These are phyloP conservation scores for Phytomonas francai DNA, from an alignment of 208 protist genomes.

Conservation along the genomic window DNA sequence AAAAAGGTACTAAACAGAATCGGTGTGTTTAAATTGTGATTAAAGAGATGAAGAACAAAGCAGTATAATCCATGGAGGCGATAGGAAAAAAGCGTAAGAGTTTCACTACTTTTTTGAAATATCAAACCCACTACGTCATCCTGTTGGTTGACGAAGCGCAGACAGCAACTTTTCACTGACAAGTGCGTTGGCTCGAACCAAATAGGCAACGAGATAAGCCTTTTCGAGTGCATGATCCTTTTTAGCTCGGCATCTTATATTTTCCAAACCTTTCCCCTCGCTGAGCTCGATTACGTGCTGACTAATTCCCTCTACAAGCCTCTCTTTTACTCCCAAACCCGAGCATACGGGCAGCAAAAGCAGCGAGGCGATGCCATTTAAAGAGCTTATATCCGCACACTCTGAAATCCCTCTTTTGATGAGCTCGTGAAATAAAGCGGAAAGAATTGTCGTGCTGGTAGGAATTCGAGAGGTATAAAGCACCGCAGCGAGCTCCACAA, in stretches of 20 bases:
- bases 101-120: not conserved
- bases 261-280: not conserved
- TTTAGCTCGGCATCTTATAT: not conserved
- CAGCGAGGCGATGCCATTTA: constrained; percentile 24
- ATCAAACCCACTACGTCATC: not conserved
- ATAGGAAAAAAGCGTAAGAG: not conserved
- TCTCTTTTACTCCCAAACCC: constrained; percentile 19
- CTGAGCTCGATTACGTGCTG: constrained; percentile 15
- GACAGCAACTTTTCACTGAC: constrained; percentile 29
- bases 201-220: constrained; percentile 61
- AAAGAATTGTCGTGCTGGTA: constrained; percentile 22
- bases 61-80: not conserved
- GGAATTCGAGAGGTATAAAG: constrained; percentile 3
- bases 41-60: constrained; percentile 5
- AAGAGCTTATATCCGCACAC: constrained; percentile 4
- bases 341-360: constrained; percentile 19
- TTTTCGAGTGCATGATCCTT: constrained; percentile 21
- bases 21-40: not conserved
- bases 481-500: constrained; percentile 11
- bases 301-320: constrained; percentile 19
- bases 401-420: constrained; percentile 14
- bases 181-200: constrained; percentile 45
- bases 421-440: constrained; percentile 32
- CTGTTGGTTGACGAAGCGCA: constrained; percentile 18
- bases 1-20: too few species aligned